phyloP scores from a whole-genome alignment of 2,329 filamentous ascomycete species.

The Lanzia echinophila region DNA sequence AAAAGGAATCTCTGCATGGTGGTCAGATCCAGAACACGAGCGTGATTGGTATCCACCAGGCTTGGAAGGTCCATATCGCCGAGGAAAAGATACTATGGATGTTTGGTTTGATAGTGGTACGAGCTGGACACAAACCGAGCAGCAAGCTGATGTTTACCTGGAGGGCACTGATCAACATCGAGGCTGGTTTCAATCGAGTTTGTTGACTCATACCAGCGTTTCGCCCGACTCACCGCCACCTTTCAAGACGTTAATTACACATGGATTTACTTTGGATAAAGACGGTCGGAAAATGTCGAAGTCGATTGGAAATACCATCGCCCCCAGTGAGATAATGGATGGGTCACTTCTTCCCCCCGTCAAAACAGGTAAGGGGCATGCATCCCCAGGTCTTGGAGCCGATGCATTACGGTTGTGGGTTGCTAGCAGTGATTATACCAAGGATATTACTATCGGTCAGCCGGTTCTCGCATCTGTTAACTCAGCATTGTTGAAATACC shows the following conservation, averaged over 20 bases:
- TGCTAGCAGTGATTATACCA: constrained; percentile 85
- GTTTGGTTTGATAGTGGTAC: constrained; percentile 99
- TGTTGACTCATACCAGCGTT: constrained; percentile 67
- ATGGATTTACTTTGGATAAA: constrained; percentile 88
- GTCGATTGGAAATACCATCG: constrained; percentile 82
- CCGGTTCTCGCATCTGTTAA: constrained; percentile 72
- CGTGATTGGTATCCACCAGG: constrained; percentile 66
- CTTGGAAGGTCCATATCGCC: constrained; percentile 55
- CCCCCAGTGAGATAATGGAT: constrained; percentile 76
- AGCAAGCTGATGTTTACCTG: constrained; percentile 76
- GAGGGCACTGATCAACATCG: constrained; percentile 95
- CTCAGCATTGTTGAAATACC: constrained; percentile 73
- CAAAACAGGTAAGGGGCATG: constrained; percentile 32
- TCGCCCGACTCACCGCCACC: constrained; percentile 48
- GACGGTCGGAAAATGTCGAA: constrained; percentile 98
- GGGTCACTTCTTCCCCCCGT: constrained; percentile 66
- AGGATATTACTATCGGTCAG: constrained; percentile 76
- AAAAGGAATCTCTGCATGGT: constrained; percentile 89
- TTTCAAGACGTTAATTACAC: constrained; percentile 85
- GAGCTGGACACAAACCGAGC: constrained; percentile 65
- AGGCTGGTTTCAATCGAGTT: constrained; percentile 96
- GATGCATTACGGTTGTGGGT: constrained; percentile 89
- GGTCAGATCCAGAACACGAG: constrained; percentile 74
- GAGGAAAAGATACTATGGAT: constrained; percentile 95
- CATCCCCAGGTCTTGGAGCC: constrained; percentile 68